These are phyloP conservation scores for Boletus reticulatus DNA, from an alignment of 768 basidiomycete species.

Conservation along the genomic window DNA sequence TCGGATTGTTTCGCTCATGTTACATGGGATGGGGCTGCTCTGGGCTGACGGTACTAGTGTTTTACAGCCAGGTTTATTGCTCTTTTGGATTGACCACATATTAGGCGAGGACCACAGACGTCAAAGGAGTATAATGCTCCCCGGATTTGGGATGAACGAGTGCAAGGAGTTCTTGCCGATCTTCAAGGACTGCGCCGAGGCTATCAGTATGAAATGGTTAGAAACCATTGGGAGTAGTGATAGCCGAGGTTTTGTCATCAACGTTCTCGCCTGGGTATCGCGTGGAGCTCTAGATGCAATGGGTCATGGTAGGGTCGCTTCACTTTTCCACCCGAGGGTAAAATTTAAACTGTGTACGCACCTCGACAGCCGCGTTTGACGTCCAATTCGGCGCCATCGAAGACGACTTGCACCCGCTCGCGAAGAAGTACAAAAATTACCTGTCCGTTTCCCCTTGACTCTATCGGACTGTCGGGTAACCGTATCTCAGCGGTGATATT, in stretches of 20 bases:
- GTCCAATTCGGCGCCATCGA: conserved; percentile 13
- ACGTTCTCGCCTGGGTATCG: conserved; percentile 30
- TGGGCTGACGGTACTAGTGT: conserved; percentile 38
- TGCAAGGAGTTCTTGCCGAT: conserved; percentile 49
- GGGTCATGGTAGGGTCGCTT: conserved; percentile 36
- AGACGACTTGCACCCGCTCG: conserved; percentile 1
- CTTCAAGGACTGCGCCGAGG: conserved; percentile 38
- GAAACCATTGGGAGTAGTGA: conserved; percentile 8
- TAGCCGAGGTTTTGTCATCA: conserved; percentile 5
- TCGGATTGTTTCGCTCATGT: conserved; percentile 4
- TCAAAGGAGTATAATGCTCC: conserved; percentile 52
- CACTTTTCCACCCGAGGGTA: not conserved
- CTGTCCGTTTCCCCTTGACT: conserved; percentile 1
- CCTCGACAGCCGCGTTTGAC: conserved; percentile 42
- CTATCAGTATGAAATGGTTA: conserved; percentile 13
- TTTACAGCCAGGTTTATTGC: too few species aligned
- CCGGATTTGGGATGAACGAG: conserved; percentile 52
- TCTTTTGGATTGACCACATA: conserved; percentile 12
- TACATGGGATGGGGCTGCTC: conserved; percentile 33
- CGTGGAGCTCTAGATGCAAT: conserved; percentile 48
- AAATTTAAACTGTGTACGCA: not conserved
- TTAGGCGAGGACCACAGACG: conserved; percentile 44
- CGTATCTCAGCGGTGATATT: conserved; percentile 1
- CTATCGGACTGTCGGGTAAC: not conserved
- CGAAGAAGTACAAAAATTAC: conserved; percentile 1